Evolutionary conservation across 805 yeast genomes (phyloP), one percentile per base, ranked within the genome.

Genomic region (Clavispora carvajalis): DNA sequence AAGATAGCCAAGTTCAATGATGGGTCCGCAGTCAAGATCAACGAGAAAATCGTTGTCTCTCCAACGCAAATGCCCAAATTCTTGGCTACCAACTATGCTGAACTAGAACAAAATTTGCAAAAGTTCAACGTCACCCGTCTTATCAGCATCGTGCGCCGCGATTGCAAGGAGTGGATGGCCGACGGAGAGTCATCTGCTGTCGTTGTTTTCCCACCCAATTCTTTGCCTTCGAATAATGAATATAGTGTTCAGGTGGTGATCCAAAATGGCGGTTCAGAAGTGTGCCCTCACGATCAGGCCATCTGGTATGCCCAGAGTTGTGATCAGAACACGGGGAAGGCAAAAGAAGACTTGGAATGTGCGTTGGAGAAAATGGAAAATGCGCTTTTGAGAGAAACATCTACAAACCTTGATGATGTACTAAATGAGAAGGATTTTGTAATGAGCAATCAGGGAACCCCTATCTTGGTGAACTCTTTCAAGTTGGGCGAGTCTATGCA

Each of bases 131-230:
- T 85, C 24, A 82, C 89, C 38, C 76, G 96, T 50, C 63, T 91
- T 59, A 79, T 85, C 5, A 85, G 91, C 9, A 77, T 88, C 33
- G 97, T 90, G 17, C 82, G 83, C 48, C 85, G 85, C 55, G 84
- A 84, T 48, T 91, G 98, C 67, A 76, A 74, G 38, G 95, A 89
- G 66, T 91, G 98, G 98, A 85, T 90, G 67, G 75, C 80, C 11
- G 89, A 85, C 36, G 80, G 79, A 37, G 98, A 91, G 66, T 73
- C 80, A 34, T 82, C 91, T 0, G 85, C 96, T 0, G 73, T 90
- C 24, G 95, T 91, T 22, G 95, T 89, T 1, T 91, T 93, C 71
- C 98, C 99, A 15, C 90, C 95, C 13, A 76, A 77, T 13, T 80
- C 95, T 1, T 71, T 91, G 41, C 74, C 82, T 16, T 70, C 79